Evolutionary conservation across 768 basidiomycete species (phyloP).

Genomic region (Kwoniella europaea): DNA sequence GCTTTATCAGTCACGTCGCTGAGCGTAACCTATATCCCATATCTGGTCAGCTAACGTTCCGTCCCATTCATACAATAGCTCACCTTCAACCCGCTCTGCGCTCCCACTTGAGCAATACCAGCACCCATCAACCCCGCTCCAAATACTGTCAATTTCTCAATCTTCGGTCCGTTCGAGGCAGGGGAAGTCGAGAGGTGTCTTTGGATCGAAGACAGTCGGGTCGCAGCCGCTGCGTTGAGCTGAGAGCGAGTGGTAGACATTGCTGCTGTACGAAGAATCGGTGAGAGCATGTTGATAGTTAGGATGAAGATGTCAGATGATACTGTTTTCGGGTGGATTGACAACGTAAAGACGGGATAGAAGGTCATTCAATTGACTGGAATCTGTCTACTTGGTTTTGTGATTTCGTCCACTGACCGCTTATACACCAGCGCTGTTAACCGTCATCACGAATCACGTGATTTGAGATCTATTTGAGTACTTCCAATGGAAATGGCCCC

Average conservation of each 20-base stretch:
- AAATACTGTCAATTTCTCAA: conserved; percentile 59
- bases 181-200: conserved; percentile 31
- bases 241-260: not conserved
- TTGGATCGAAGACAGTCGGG: conserved; percentile 28
- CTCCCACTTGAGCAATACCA: conserved; percentile 61
- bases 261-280: not conserved
- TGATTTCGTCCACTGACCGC: too few species aligned
- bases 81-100: conserved; percentile 60
- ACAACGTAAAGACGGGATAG: not conserved
- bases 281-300: not conserved
- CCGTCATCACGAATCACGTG: not conserved
- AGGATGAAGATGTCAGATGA: not conserved
- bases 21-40: conserved; percentile 51
- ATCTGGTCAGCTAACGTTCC: not conserved
- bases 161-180: not conserved
- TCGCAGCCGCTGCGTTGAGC: conserved; percentile 16
- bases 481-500: not conserved
- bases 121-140: conserved; percentile 61
- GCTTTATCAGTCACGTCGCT: conserved; percentile 59
- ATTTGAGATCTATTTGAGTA: not conserved
- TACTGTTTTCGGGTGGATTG: not conserved
- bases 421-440: not conserved
- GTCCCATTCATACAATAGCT: not conserved
- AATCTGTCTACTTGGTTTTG: too few species aligned
- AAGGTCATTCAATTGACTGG: not conserved